Conservation (phyloP, 2,329 filamentous ascomycete genomes). For the Beauveria scarabaeidicola region DNA sequence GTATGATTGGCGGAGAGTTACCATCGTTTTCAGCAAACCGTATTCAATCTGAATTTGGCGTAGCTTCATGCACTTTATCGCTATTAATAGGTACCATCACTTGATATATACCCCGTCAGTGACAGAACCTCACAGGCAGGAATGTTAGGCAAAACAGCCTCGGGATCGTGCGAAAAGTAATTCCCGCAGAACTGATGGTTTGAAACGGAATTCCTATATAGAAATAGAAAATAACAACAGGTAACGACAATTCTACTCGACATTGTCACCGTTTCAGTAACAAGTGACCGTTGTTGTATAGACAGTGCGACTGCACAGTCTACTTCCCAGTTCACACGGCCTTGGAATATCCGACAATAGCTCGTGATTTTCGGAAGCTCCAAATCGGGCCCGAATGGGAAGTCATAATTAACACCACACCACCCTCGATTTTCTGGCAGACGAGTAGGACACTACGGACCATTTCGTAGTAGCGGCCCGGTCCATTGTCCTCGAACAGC, state of each 20-base stretch:
- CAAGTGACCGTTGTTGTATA: not conserved
- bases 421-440: not conserved
- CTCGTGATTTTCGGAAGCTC: constrained; percentile 3
- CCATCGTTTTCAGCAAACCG: not conserved
- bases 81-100: not conserved
- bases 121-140: too few relatives aligned
- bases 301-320: not conserved
- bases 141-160: too few relatives aligned
- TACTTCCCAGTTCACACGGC: not conserved
- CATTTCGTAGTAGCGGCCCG: not conserved
- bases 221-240: too few relatives aligned
- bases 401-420: not conserved
- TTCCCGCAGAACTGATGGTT: too few relatives aligned
- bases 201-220: too few relatives aligned
- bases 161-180: too few relatives aligned
- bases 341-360: not conserved
- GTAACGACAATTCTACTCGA: too few relatives aligned
- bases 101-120: not conserved
- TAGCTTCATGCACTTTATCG: not conserved
- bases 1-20: not conserved
- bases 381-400: not conserved
- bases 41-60: not conserved
- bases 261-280: not conserved
- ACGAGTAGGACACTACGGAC: not conserved
- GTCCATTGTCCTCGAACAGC: not conserved